These are phyloP conservation scores for Camelina neglecta DNA, from an alignment of 345 rosid genomes.

Conservation along the genomic window DNA sequence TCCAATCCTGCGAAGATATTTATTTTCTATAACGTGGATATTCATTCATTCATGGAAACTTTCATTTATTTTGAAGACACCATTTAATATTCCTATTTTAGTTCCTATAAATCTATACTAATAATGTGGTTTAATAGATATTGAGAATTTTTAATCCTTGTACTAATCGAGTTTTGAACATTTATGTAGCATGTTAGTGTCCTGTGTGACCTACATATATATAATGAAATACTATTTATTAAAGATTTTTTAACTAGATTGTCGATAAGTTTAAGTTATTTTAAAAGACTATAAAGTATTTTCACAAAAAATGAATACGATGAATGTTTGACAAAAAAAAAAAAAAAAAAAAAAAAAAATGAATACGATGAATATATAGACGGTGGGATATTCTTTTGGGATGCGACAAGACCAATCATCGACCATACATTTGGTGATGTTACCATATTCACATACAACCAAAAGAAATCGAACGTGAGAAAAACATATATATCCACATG, in stretches of 20 bases:
- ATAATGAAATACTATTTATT: too few species aligned
- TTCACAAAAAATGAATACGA: too few species aligned
- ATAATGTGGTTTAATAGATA: background rate
- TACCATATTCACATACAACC: constrained; percentile 17
- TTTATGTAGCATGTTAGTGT: background rate
- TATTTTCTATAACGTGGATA: background rate
- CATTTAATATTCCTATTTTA: background rate
- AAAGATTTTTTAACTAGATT: too few species aligned
- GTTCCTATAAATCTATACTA: background rate
- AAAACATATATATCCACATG: constrained; percentile 17
- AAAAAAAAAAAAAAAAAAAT: too few species aligned
- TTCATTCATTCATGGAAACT: background rate
- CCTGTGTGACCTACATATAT: background rate
- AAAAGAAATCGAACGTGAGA: background rate
- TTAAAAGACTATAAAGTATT: background rate
- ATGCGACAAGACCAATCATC: constrained; percentile 1
- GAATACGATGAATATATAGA: background rate
- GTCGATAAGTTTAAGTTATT: background rate
- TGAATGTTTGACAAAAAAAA: too few species aligned
- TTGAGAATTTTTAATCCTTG: background rate
- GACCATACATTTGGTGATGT: constrained; percentile 20
- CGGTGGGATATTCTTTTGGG: background rate
- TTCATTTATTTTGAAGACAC: background rate
- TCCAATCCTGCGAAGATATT: background rate
- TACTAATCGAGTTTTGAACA: background rate